Evolutionary conservation across 83 land plant species (phyloP).

Genomic region (Picea abies): DNA sequence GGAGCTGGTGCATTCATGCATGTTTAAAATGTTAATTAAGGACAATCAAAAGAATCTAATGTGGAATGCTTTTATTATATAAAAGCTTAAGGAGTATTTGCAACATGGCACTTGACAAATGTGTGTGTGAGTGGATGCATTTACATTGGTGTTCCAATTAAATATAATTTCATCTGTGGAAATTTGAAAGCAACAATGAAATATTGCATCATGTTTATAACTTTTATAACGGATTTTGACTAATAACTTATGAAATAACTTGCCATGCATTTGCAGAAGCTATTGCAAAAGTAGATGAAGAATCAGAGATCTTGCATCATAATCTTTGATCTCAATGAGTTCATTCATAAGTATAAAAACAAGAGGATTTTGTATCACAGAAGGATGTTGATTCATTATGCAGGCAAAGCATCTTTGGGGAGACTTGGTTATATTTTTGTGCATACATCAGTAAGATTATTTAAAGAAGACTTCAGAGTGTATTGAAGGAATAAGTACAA

Average conservation of each 20-base stretch:
- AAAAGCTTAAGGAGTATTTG: background rate
- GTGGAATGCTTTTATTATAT: background rate
- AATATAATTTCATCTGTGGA: background rate
- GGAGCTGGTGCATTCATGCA: background rate
- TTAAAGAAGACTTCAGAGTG: background rate
- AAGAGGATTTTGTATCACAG: slow-evolving; percentile 28
- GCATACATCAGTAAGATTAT: background rate
- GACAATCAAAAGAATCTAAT: background rate
- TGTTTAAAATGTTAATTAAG: background rate
- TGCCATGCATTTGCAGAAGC: slow-evolving; percentile 22
- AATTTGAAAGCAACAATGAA: background rate
- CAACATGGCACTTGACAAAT: background rate
- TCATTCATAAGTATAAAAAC: slow-evolving; percentile 25
- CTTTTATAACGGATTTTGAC: background rate
- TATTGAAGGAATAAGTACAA: background rate
- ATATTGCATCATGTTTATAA: background rate
- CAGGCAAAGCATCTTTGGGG: slow-evolving; percentile 23
- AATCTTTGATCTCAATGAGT: slow-evolving; percentile 21
- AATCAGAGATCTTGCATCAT: slow-evolving; percentile 26
- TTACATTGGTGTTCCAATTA: slow-evolving; percentile 2
- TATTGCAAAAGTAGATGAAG: slow-evolving; percentile 27
- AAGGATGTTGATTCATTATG: slow-evolving; percentile 28
- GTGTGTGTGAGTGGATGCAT: background rate
- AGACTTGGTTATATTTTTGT: slow-evolving; percentile 6
- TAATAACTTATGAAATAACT: background rate